Evolutionary conservation across 768 basidiomycete species (phyloP).

Genomic region (Boletus pseudopeckii): DNA sequence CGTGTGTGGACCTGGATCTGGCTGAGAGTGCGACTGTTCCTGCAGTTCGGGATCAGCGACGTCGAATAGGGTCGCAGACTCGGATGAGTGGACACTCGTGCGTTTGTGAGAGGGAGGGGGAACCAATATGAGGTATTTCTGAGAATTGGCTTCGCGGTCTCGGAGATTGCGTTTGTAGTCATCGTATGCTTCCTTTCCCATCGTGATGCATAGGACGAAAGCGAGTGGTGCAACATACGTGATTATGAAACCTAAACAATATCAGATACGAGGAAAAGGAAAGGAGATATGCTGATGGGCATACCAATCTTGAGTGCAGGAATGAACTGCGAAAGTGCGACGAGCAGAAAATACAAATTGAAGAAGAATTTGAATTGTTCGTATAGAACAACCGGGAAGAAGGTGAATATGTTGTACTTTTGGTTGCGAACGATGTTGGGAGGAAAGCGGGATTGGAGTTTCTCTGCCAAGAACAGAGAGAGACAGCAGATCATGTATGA

Average conservation of each 20-base stretch:
- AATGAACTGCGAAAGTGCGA: conserved; percentile 93
- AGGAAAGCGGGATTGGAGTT: conserved; percentile 67
- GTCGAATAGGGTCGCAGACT: conserved; percentile 18
- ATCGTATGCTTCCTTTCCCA: conserved; percentile 99
- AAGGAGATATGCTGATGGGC: conserved; percentile 19
- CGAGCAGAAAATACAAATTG: conserved; percentile 96
- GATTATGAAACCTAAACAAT: conserved; percentile 73
- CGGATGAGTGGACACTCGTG: conserved; percentile 9
- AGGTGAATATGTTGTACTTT: conserved; percentile 96
- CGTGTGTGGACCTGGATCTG: conserved; percentile 48
- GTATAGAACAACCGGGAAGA: conserved; percentile 95
- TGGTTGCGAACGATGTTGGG: conserved; percentile 95
- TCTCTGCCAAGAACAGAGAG: conserved; percentile 45
- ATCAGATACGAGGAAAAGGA: neutral
- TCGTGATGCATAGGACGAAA: conserved; percentile 91
- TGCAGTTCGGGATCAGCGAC: conserved; percentile 21
- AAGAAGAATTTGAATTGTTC: conserved; percentile 99
- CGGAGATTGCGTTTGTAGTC: conserved; percentile 93
- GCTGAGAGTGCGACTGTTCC: conserved; percentile 10
- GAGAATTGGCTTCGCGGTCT: conserved; percentile 93
- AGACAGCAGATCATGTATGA: neutral
- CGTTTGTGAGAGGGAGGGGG: conserved; percentile 39
- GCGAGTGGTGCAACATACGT: conserved; percentile 97
- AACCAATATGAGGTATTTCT: conserved; percentile 82
- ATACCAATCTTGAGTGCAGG: conserved; percentile 93